Evolutionary conservation across 768 basidiomycete genomes (phyloP).

Genomic region (Amanita exitialis): DNA sequence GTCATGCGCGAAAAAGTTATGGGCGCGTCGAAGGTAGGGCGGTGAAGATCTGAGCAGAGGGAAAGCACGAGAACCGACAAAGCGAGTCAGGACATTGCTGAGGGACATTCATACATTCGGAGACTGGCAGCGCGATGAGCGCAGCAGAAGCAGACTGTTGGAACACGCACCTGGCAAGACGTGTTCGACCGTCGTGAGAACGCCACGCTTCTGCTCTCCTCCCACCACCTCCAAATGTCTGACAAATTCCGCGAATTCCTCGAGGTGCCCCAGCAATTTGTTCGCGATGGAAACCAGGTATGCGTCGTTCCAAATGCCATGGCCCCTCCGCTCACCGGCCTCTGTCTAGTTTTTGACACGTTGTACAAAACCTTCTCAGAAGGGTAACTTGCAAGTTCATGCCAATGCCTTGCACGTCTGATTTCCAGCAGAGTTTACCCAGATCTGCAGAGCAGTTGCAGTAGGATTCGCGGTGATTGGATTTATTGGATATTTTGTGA

Average conservation of each 20-base stretch:
- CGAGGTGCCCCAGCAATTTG: constrained; percentile 85
- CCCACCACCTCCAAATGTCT: constrained; percentile 50
- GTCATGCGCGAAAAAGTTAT: constrained; percentile 5
- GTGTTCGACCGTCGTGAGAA: constrained; percentile 27
- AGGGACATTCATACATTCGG: constrained; percentile 56
- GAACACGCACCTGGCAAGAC: background rate
- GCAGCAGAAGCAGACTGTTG: no score
- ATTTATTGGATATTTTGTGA: constrained; percentile 98
- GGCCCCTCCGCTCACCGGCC: constrained; percentile 10
- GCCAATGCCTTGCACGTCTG: background rate
- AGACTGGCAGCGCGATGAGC: constrained; percentile 1
- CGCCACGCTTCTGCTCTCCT: constrained; percentile 11
- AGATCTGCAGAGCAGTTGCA: constrained; percentile 94
- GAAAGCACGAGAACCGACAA: constrained; percentile 18
- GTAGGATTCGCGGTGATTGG: constrained; percentile 99
- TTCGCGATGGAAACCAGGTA: constrained; percentile 91
- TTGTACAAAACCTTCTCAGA: constrained; percentile 95
- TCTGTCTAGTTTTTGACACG: constrained; percentile 77
- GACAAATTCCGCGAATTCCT: constrained; percentile 86
- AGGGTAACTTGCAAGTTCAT: constrained; percentile 47
- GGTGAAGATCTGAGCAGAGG: constrained; percentile 10
- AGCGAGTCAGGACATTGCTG: constrained; percentile 31
- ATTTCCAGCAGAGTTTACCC: constrained; percentile 67
- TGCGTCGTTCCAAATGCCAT: constrained; percentile 13
- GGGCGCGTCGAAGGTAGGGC: constrained; percentile 9